phyloP scores from a whole-genome alignment of 805 yeast genomes.

The Nematodospora valgi region DNA sequence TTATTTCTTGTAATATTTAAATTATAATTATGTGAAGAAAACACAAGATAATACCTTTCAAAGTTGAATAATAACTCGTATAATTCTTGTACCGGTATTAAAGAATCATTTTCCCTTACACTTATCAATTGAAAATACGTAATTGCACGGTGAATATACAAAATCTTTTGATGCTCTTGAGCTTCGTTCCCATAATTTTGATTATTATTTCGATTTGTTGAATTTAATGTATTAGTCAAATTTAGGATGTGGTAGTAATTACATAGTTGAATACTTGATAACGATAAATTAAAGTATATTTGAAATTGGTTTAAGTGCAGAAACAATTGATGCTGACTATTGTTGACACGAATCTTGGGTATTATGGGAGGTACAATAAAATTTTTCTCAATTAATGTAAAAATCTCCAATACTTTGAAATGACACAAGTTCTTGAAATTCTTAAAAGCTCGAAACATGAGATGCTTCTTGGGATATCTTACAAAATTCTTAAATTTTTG shows the following conservation, averaged over 20 bases:
- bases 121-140: constrained; percentile 30
- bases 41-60: constrained; percentile 24
- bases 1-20: constrained; percentile 10
- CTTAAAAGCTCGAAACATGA: constrained; percentile 17
- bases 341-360: constrained; percentile 4
- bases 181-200: constrained; percentile 14
- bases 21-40: constrained; percentile 13
- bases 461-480: constrained; percentile 14
- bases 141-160: constrained; percentile 26
- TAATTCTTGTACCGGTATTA: constrained; percentile 26
- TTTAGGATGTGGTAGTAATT: constrained; percentile 29
- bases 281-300: constrained; percentile 28
- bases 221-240: constrained; percentile 22
- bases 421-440: constrained; percentile 23
- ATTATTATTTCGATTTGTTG: constrained; percentile 3
- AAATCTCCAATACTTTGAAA: constrained; percentile 26
- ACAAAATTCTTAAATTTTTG: constrained; percentile 20
- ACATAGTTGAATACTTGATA: constrained; percentile 25
- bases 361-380: constrained; percentile 13
- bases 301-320: constrained; percentile 20
- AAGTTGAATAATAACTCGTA: constrained; percentile 26
- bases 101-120: constrained; percentile 18
- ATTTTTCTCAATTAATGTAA: constrained; percentile 17
- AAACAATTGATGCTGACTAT: constrained; percentile 1
- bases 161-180: constrained; percentile 30